Evolutionary conservation across 192 early-diverging fungal species (phyloP).

Genomic region (Obelidium mucronatum): DNA sequence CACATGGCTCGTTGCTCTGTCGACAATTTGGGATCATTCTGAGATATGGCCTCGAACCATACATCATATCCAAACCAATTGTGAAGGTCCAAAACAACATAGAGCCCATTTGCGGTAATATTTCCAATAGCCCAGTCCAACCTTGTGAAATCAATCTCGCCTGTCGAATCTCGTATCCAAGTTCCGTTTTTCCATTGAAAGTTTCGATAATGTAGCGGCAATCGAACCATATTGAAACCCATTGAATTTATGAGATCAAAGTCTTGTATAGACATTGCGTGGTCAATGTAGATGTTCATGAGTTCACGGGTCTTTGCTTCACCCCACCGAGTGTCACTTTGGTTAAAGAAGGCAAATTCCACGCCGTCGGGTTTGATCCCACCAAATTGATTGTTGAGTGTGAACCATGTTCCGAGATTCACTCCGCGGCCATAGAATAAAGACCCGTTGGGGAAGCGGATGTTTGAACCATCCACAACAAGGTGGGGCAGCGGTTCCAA

Average conservation of each 20-base stretch:
- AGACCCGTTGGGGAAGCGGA: not conserved
- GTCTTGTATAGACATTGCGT: not conserved
- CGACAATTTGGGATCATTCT: not conserved
- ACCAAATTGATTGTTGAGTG: too few relatives aligned
- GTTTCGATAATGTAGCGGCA: constrained; percentile 8
- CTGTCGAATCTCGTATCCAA: not conserved
- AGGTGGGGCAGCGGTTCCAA: too few relatives aligned
- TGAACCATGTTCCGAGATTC: not conserved
- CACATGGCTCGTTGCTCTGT: not conserved
- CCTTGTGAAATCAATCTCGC: not conserved
- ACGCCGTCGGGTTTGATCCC: not conserved
- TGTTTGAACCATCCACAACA: not conserved
- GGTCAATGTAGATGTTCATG: constrained; percentile 3
- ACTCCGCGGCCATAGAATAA: not conserved
- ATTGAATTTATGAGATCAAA: not conserved
- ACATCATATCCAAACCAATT: not conserved
- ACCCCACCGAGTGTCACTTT: not conserved
- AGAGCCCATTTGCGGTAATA: not conserved
- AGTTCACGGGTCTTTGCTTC: not conserved
- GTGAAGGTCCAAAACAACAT: not conserved
- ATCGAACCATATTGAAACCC: constrained; percentile 6
- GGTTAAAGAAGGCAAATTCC: constrained; percentile 13
- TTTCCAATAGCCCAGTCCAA: not conserved
- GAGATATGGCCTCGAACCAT: not conserved
- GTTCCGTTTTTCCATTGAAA: not conserved